Conservation (phyloP, 1,139 yeast genomes). For the Zygosaccharomyces sapae region DNA sequence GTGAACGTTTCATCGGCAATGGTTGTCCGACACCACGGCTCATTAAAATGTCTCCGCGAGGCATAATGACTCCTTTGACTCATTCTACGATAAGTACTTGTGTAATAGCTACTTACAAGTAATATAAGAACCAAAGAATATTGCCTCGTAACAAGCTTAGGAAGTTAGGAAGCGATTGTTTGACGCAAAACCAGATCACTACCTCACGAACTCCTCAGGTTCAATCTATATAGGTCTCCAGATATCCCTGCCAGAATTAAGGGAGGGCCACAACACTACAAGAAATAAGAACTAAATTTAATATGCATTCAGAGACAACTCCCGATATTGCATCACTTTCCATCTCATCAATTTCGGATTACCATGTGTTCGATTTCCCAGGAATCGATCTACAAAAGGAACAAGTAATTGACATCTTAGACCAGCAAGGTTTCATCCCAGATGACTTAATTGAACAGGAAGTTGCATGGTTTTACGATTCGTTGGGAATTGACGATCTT, state of each 20-base stretch:
- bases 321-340: conserved; percentile 41
- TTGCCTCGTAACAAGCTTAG: neutral
- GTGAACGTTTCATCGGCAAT: neutral
- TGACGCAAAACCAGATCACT: neutral
- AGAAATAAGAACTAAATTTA: conserved; percentile 8
- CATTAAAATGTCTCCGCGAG: neutral
- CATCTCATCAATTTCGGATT: conserved; percentile 50
- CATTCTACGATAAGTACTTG: neutral
- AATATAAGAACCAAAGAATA: neutral
- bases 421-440: conserved; percentile 83
- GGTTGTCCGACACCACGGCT: neutral
- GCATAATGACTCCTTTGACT: conserved; percentile 2
- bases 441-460: conserved; percentile 80
- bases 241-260: no score
- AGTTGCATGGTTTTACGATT: conserved; percentile 83
- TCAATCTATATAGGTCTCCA: no score
- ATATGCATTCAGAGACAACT: conserved; percentile 21
- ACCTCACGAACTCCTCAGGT: neutral
- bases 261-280: neutral
- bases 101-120: neutral
- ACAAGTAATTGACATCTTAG: conserved; percentile 75
- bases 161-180: neutral
- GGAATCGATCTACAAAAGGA: conserved; percentile 82
- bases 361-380: conserved; percentile 67
- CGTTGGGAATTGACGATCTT: conserved; percentile 85